Evolutionary conservation across 371 early-diverging fungal genomes (phyloP).

Genomic region (Massospora cicadina): DNA sequence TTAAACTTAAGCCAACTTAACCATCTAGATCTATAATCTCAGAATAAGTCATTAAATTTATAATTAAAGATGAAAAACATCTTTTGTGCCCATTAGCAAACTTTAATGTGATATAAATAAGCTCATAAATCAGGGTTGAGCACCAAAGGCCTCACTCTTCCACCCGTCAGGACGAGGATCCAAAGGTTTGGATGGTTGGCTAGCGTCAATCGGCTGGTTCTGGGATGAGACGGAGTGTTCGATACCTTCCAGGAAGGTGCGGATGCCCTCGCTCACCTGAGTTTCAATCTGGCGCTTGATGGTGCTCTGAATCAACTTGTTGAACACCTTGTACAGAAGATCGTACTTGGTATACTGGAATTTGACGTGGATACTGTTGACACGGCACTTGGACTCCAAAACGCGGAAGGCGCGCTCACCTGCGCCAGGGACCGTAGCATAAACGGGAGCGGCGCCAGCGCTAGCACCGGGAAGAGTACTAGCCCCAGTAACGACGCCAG

Average conservation of each 20-base stretch:
- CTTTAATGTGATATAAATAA: too few relatives aligned
- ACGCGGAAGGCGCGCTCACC: conserved; percentile 8
- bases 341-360: conserved; percentile 5
- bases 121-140: too few relatives aligned
- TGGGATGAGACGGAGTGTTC: conserved; percentile 3
- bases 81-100: too few relatives aligned
- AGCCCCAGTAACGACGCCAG: too few relatives aligned
- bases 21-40: too few relatives aligned
- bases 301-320: conserved; percentile 17
- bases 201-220: not conserved
- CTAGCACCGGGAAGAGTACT: too few relatives aligned
- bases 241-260: conserved; percentile 13
- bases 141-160: conserved; percentile 7
- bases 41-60: too few relatives aligned
- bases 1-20: too few relatives aligned
- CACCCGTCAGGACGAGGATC: conserved; percentile 10
- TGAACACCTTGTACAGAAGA: conserved; percentile 19
- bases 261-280: conserved; percentile 13
- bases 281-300: conserved; percentile 19
- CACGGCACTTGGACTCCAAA: not conserved
- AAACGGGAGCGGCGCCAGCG: too few relatives aligned
- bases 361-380: conserved; percentile 9
- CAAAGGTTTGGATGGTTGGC: not conserved
- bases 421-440: conserved; percentile 18
- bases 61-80: too few relatives aligned